phyloP scores from a whole-genome alignment of 2,329 filamentous ascomycete species.

The Phyllosticta ampelicida region DNA sequence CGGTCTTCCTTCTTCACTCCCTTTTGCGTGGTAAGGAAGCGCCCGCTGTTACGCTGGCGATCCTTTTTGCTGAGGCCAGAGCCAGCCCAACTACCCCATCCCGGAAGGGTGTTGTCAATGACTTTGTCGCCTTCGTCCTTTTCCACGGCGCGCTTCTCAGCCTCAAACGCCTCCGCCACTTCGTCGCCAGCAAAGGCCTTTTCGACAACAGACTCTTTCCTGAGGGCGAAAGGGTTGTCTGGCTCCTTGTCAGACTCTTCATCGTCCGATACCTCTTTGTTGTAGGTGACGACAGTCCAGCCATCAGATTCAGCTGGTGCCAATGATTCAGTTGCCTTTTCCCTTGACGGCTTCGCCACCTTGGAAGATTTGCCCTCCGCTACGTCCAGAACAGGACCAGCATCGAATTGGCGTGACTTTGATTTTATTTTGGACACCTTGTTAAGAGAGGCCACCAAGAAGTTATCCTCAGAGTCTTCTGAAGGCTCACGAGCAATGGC shows the following conservation, averaged over 20 bases:
- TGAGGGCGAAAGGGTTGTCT: constrained; percentile 31
- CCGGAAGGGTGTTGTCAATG: constrained; percentile 74
- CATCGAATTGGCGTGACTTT: constrained; percentile 13
- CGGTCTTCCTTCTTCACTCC: constrained; percentile 67
- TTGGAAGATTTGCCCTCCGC: not conserved
- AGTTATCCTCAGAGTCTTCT: constrained; percentile 14
- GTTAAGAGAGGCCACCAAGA: not conserved
- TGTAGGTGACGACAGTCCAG: constrained; percentile 34
- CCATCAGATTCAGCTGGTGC: constrained; percentile 30
- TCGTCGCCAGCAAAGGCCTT: constrained; percentile 80
- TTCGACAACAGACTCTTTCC: constrained; percentile 58
- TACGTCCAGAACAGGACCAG: not conserved
- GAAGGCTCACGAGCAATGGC: not conserved
- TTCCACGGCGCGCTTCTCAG: constrained; percentile 63
- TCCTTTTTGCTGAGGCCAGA: constrained; percentile 65
- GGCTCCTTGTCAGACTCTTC: constrained; percentile 30
- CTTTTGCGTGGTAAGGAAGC: constrained; percentile 51
- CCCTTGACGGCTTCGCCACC: constrained; percentile 14
- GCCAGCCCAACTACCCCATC: constrained; percentile 90
- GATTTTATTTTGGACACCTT: constrained; percentile 17
- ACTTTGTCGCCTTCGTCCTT: constrained; percentile 74
- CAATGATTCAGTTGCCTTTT: constrained; percentile 22
- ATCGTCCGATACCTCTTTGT: constrained; percentile 20
- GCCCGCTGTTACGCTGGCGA: constrained; percentile 39
- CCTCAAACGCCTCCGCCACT: constrained; percentile 67